Percentiles rank a stretch among this genome's conserved stretches.
phyloP scores from a whole-genome alignment of 202 grass and related monocot species.

The Bolboschoenoplectus hybrid region DNA sequence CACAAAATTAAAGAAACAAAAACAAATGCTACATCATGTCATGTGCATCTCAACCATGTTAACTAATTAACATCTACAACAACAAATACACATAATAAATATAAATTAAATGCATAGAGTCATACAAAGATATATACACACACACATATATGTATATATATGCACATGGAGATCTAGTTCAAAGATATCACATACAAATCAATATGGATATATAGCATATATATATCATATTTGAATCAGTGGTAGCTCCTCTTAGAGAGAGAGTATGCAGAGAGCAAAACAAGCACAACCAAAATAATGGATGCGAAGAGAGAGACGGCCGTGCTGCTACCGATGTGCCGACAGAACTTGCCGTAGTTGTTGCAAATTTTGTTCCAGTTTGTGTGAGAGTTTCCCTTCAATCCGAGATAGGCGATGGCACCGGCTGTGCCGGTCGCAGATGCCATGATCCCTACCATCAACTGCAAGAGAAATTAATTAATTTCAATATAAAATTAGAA shows the following conservation, averaged over 20 bases:
- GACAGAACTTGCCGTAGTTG: conserved; percentile 63
- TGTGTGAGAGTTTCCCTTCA: conserved; percentile 68
- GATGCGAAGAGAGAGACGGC: conserved; percentile 51
- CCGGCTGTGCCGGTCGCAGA: conserved; percentile 64
- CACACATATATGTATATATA: neutral
- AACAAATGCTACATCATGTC: conserved; percentile 3
- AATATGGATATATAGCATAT: neutral
- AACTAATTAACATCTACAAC: neutral
- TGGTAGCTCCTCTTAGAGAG: conserved; percentile 59
- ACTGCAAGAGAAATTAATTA: conserved; percentile 43
- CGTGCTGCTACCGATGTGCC: conserved; percentile 44
- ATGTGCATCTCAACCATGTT: neutral
- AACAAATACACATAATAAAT: neutral
- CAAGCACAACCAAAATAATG: conserved; percentile 58
- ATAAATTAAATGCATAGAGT: neutral
- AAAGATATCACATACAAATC: conserved; percentile 11
- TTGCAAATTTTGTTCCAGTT: conserved; percentile 69
- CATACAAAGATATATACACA: neutral
- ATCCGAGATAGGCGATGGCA: conserved; percentile 58
- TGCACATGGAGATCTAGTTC: neutral
- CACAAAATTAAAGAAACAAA: neutral
- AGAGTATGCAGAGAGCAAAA: conserved; percentile 50
- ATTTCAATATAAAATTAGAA: neutral
- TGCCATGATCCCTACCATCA: conserved; percentile 64
- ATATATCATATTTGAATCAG: neutral